Conservation (phyloP, 169 alveolate species). For the Cryptosporidium tyzzeri region DNA sequence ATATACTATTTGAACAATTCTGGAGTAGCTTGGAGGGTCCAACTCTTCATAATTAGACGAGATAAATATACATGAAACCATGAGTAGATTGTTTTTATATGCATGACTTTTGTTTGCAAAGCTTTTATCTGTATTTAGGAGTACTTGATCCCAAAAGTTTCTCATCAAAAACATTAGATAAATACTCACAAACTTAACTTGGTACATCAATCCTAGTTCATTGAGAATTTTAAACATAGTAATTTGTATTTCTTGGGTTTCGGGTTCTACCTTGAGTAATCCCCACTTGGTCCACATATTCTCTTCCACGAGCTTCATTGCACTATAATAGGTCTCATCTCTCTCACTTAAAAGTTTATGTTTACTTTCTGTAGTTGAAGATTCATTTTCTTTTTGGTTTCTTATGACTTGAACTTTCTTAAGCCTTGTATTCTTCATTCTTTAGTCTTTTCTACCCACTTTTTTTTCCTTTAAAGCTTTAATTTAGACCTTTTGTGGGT, state of each 20-base stretch:
- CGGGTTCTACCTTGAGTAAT: background rate
- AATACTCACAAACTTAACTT: slow-evolving; percentile 31
- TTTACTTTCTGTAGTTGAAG: no score
- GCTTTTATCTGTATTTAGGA: background rate
- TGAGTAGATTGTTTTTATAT: slow-evolving; percentile 5
- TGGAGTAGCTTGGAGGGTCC: slow-evolving; percentile 25
- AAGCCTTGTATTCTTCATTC: background rate
- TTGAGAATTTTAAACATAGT: slow-evolving; percentile 3
- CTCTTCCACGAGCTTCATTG: slow-evolving; percentile 19
- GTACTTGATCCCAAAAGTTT: slow-evolving; percentile 27
- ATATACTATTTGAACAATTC: background rate
- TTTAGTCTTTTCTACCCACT: background rate
- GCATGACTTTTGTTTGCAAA: background rate
- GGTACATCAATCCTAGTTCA: slow-evolving; percentile 4
- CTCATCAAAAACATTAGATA: slow-evolving; percentile 35
- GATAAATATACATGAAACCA: slow-evolving; percentile 25
- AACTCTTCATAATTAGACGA: slow-evolving; percentile 59
- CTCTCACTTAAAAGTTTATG: background rate
- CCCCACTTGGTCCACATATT: slow-evolving; percentile 6
- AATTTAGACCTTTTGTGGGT: background rate
- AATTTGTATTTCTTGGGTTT: slow-evolving; percentile 11
- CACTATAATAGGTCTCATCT: slow-evolving; percentile 9
- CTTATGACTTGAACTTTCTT: background rate
- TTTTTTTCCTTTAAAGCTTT: background rate
- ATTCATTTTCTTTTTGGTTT: background rate